Base-by-base conservation (phyloP, 1,284 basidiomycete species). In the Cryptococcus hybrid region DNA sequence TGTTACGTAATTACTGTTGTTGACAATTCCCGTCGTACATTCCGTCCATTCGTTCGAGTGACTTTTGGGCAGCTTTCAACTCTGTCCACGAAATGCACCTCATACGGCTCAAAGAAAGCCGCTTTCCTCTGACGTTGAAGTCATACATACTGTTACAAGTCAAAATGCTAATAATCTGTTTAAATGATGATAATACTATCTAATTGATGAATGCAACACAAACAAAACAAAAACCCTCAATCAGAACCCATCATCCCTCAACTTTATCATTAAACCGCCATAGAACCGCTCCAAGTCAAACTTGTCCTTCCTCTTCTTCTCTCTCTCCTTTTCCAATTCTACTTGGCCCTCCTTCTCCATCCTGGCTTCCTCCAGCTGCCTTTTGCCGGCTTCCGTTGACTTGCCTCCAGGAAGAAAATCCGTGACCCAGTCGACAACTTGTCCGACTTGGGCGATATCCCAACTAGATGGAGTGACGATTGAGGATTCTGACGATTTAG, bases 231-330 rank as follows among this genome's bases (percentile, higher is more conserved):
- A 18, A 30, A 30, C 39, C 18, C 18, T 18, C 40, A 30, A 55
- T 60, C 53, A 78, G 51, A 71, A 72, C 36, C 77, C 77, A 56
- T 77, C 77, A 51, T 77, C 73, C 37, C 71, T 63, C 59, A 78
- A 57, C 56, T 77, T 75, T 47, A 78, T 61, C 72, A 78, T 76
- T 46, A 79, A 60, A 7, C 74, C 78, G 11, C 78, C 73, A 61
- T 79, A 79, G 54, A 79, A 79, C 56, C 72, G 67, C 8, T 64
- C 70, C 36, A 79, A 58, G 55, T 79, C 77, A 61, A 79, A 79
- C 60, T 76, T 74, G 43, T 76, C 70, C 61, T 68, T 69, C 58
- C 68, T 67, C 61, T 63, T 69, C 60, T 68, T 18, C 38, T 59
- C 60, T 52, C 60, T 57, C 18, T 18, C 18, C 18, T 18, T 50